Conservation (phyloP, 2,329 filamentous ascomycete genomes). For the Emergomyces pasteurianus region DNA sequence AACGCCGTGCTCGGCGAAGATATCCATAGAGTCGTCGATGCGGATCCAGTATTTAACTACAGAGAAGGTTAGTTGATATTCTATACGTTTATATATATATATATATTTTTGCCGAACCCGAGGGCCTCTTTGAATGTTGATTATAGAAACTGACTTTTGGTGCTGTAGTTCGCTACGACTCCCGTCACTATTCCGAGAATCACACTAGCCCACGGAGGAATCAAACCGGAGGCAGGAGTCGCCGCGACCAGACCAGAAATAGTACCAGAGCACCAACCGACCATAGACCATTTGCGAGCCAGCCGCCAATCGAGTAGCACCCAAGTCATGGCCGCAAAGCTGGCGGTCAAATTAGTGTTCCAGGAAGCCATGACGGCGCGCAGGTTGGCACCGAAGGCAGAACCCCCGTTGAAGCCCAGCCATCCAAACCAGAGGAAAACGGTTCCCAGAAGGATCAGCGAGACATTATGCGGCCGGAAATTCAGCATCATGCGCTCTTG, state of each 20-base stretch:
- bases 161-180: conserved; percentile 69
- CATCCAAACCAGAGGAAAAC: conserved; percentile 97
- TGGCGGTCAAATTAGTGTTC: conserved; percentile 90
- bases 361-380: conserved; percentile 94
- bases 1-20: conserved; percentile 80
- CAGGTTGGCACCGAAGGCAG: conserved; percentile 84
- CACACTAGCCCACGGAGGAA: conserved; percentile 55
- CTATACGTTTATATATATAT: background rate
- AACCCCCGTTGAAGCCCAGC: conserved; percentile 98
- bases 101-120: background rate
- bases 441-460: conserved; percentile 88
- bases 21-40: conserved; percentile 78
- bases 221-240: conserved; percentile 70
- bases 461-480: conserved; percentile 98
- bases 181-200: conserved; percentile 50
- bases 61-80: conserved; percentile 5
- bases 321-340: conserved; percentile 88
- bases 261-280: conserved; percentile 83
- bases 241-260: conserved; percentile 83
- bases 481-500: conserved; percentile 99
- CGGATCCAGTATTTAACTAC: conserved; percentile 61
- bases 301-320: conserved; percentile 91
- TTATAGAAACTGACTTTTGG: conserved; percentile 57
- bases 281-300: conserved; percentile 86
- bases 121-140: conserved; percentile 13